phyloP scores from a whole-genome alignment of 2,329 filamentous ascomycete genomes.

The Sordariomycetes sp. region DNA sequence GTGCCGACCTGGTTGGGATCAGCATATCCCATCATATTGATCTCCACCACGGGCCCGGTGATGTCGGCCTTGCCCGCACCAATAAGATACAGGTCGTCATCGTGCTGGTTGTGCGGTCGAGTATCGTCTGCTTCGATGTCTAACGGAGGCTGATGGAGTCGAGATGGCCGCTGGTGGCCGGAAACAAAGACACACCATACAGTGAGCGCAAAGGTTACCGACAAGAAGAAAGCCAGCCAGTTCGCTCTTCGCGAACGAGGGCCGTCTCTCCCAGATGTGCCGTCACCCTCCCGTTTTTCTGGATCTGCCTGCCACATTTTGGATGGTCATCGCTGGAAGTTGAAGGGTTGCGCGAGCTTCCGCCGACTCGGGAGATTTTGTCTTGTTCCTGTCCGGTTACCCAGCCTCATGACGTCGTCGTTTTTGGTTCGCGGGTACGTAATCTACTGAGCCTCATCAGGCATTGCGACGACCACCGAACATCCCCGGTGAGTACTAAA shows the following conservation, averaged over 20 bases:
- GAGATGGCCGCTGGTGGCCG: not conserved
- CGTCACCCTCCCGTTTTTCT: not conserved
- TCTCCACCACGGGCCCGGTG: conserved; percentile 69
- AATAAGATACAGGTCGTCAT: conserved; percentile 25
- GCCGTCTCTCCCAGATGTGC: not conserved
- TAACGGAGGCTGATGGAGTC: not conserved
- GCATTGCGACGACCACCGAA: no score
- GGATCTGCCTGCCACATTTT: not conserved
- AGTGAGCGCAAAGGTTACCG: not conserved
- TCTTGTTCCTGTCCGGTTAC: not conserved
- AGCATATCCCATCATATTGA: conserved; percentile 88
- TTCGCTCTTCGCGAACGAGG: not conserved
- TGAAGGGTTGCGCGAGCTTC: not conserved
- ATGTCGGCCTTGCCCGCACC: conserved; percentile 46
- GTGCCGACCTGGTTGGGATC: conserved; percentile 70
- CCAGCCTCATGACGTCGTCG: not conserved
- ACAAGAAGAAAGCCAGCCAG: not conserved
- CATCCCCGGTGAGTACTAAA: no score
- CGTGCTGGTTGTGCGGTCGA: not conserved
- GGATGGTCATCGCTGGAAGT: not conserved
- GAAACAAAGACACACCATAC: not conserved
- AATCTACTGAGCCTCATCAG: no score
- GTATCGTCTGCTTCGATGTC: not conserved
- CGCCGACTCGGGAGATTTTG: not conserved
- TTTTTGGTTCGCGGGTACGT: no score